Evolutionary conservation across 768 basidiomycete genomes (phyloP).

Genomic region (Agrocybe pediades): DNA sequence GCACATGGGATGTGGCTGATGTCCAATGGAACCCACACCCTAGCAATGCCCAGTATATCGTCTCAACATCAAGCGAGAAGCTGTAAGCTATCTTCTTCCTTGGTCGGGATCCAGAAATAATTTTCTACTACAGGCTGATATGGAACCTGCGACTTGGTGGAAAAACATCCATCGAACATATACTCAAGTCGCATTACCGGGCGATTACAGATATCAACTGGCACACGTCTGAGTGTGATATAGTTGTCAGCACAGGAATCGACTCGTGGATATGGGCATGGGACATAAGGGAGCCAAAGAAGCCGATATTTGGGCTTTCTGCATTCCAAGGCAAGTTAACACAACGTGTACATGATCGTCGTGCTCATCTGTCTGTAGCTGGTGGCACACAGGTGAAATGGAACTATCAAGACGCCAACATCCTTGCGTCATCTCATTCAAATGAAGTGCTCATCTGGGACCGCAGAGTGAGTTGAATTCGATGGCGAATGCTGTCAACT

Average conservation of each 20-base stretch:
- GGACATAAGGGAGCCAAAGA: conserved; percentile 77
- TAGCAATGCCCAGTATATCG: conserved; percentile 74
- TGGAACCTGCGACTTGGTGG: conserved; percentile 86
- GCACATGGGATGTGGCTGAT: conserved; percentile 94
- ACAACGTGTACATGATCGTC: neutral
- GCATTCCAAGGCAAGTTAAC: conserved; percentile 42
- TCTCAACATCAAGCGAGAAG: conserved; percentile 88
- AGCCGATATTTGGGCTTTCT: conserved; percentile 72
- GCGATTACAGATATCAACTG: conserved; percentile 99
- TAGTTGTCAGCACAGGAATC: conserved; percentile 87
- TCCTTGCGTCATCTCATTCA: conserved; percentile 88
- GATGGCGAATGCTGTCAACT: neutral
- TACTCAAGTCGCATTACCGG: conserved; percentile 87
- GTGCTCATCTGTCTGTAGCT: conserved; percentile 39
- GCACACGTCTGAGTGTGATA: conserved; percentile 84
- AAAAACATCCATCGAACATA: conserved; percentile 81
- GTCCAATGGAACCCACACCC: conserved; percentile 92
- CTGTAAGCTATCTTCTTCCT: conserved; percentile 49
- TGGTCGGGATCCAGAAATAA: neutral
- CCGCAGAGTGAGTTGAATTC: conserved; percentile 61
- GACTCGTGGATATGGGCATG: conserved; percentile 96
- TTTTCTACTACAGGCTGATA: conserved; percentile 58
- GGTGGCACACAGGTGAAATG: conserved; percentile 97
- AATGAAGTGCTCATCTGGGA: conserved; percentile 95
- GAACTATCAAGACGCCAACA: conserved; percentile 85